phyloP scores from a whole-genome alignment of 2,329 filamentous ascomycete genomes.

The Verticillium dahliae region DNA sequence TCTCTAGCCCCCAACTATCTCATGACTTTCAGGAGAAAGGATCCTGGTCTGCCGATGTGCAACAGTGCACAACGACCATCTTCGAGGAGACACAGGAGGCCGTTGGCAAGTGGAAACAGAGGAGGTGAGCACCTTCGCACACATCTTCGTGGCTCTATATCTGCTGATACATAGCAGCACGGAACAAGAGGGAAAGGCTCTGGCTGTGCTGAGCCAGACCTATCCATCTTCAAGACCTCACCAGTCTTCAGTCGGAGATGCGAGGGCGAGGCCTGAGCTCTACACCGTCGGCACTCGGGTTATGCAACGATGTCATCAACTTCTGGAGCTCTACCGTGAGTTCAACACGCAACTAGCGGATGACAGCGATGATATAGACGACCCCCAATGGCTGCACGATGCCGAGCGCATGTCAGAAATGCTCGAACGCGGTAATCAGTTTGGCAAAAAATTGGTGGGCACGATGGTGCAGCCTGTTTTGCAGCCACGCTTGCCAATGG shows the following conservation, averaged over 20 bases:
- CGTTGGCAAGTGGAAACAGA: not conserved
- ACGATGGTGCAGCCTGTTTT: conserved; percentile 18
- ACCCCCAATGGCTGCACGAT: conserved; percentile 23
- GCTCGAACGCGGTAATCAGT: conserved; percentile 16
- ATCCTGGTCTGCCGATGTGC: no score
- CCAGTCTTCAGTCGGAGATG: not conserved
- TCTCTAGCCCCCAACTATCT: no score
- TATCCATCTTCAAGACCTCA: not conserved
- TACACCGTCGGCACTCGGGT: not conserved
- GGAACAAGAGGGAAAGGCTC: not conserved
- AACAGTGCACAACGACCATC: no score
- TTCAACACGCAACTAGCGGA: not conserved
- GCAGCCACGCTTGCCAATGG: not conserved
- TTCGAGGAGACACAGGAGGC: no score
- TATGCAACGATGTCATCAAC: not conserved
- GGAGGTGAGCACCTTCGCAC: not conserved
- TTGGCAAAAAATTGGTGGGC: conserved; percentile 17
- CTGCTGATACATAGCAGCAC: not conserved
- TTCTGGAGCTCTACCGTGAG: not conserved
- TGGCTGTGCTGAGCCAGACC: not conserved
- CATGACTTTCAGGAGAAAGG: no score
- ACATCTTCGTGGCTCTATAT: not conserved
- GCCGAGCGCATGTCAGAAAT: conserved; percentile 19
- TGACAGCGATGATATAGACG: not conserved
- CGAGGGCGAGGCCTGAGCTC: not conserved